Conservation (phyloP, 2,329 filamentous ascomycete species). For the Chaetomium globosum region DNA sequence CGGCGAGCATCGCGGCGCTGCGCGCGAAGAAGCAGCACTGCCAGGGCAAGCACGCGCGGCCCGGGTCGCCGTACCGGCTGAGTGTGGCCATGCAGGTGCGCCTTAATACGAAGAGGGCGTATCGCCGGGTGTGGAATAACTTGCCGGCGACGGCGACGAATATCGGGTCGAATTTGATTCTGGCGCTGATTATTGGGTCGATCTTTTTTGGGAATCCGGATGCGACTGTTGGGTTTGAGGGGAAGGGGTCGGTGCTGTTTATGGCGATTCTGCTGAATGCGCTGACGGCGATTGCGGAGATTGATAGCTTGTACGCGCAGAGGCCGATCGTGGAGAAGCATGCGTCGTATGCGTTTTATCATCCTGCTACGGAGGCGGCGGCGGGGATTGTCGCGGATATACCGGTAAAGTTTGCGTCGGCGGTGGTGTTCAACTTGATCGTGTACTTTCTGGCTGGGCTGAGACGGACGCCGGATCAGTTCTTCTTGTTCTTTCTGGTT, state of each 20-base stretch:
- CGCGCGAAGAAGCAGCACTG: conserved; percentile 28
- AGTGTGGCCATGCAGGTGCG: conserved; percentile 30
- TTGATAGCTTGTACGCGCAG: conserved; percentile 45
- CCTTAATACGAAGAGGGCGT: conserved; percentile 28
- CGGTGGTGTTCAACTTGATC: conserved; percentile 56
- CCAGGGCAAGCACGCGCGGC: conserved; percentile 33
- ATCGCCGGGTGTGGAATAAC: conserved; percentile 40
- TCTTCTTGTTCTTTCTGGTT: conserved; percentile 77
- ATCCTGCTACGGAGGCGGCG: conserved; percentile 56
- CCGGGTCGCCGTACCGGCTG: conserved; percentile 33
- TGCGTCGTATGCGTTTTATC: conserved; percentile 54
- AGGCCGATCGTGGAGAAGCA: conserved; percentile 55
- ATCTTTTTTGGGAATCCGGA: conserved; percentile 66
- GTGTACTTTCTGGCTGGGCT: conserved; percentile 61
- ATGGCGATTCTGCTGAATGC: conserved; percentile 48
- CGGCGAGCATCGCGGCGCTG: conserved; percentile 24
- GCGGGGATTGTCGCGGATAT: conserved; percentile 59
- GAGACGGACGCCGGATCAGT: conserved; percentile 62
- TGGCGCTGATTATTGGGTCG: conserved; percentile 65
- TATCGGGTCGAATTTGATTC: conserved; percentile 61
- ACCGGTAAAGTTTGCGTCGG: conserved; percentile 58
- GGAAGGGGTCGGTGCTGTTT: conserved; percentile 45
- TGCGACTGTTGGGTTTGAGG: conserved; percentile 60
- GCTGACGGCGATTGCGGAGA: conserved; percentile 37
- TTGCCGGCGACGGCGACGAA: conserved; percentile 43